Conservation (phyloP, 192 early-diverging fungal genomes). For the Diversispora epigaea region DNA sequence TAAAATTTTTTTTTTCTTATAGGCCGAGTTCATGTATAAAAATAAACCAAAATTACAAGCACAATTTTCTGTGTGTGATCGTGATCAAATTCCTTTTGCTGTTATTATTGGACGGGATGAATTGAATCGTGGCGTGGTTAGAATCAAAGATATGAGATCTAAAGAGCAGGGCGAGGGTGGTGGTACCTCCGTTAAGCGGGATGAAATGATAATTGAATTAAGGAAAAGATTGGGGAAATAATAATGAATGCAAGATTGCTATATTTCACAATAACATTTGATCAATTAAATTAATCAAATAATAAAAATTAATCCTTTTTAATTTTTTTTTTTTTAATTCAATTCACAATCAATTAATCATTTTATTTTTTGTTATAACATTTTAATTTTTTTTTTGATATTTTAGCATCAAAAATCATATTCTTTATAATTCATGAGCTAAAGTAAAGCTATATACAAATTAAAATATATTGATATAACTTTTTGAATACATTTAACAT, state of each 20-base stretch:
- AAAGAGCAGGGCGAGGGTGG: slow-evolving; percentile 58
- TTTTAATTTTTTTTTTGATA: too few relatives aligned
- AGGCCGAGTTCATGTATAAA: slow-evolving; percentile 90
- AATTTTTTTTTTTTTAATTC: too few relatives aligned
- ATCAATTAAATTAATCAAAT: too few relatives aligned
- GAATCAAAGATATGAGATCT: slow-evolving; percentile 80
- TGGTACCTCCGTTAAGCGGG: slow-evolving; percentile 55
- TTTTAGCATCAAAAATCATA: too few relatives aligned
- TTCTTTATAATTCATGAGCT: too few relatives aligned
- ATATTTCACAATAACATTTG: too few relatives aligned
- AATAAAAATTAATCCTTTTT: too few relatives aligned
- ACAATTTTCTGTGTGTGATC: slow-evolving; percentile 81
- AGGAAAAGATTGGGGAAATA: slow-evolving; percentile 48
- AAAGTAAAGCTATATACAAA: too few relatives aligned
- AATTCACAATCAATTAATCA: too few relatives aligned
- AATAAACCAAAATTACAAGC: slow-evolving; percentile 76
- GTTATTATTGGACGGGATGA: slow-evolving; percentile 88
- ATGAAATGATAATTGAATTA: slow-evolving; percentile 65
- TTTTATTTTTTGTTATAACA: too few relatives aligned
- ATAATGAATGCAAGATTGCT: slow-evolving; percentile 8
- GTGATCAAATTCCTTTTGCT: slow-evolving; percentile 84
- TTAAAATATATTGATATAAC: too few relatives aligned
- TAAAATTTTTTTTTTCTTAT: not conserved
- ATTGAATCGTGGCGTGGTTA: slow-evolving; percentile 74
- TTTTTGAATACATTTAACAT: too few relatives aligned